A percentile compares a stretch with the other conserved stretches of the same genome.
Evolutionary conservation across 768 basidiomycete species (phyloP).

Genomic region (Neoboletus brunneissimus): DNA sequence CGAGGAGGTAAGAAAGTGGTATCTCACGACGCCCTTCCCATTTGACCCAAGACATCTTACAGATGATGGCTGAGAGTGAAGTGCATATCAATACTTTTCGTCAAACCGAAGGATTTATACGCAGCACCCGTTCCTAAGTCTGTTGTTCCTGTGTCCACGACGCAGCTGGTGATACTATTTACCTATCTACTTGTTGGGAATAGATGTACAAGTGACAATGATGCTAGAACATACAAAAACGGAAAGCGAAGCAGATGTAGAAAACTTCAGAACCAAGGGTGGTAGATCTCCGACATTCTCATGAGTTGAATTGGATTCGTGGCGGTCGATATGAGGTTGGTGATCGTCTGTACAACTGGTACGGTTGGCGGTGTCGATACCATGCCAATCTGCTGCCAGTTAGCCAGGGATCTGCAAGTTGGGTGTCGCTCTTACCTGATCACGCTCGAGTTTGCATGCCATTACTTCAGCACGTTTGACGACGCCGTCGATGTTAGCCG

Average conservation of each 20-base stretch:
- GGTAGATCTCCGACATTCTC: conserved; percentile 81
- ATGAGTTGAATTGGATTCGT: conserved; percentile 83
- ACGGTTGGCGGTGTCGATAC: conserved; percentile 22
- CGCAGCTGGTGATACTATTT: not conserved
- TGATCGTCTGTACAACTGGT: conserved; percentile 78
- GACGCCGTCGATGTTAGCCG: conserved; percentile 62
- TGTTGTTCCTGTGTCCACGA: not conserved
- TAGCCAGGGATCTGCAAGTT: not conserved
- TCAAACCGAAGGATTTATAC: conserved; percentile 71
- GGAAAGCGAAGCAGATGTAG: not conserved
- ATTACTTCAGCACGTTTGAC: conserved; percentile 79
- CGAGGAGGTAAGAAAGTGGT: conserved; percentile 63
- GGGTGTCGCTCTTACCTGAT: conserved; percentile 51
- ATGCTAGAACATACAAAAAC: not conserved
- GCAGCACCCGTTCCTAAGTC: conserved; percentile 35
- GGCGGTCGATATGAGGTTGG: conserved; percentile 78
- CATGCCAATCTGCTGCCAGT: conserved; percentile 20
- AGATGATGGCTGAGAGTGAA: conserved; percentile 81
- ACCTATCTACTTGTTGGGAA: not conserved
- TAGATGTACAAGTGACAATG: conserved; percentile 1
- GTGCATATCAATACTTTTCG: conserved; percentile 63
- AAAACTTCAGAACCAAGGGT: conserved; percentile 71
- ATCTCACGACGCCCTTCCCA: not conserved
- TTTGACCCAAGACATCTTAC: not conserved
- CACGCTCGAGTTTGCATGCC: conserved; percentile 84